These are phyloP conservation scores for Sclerotinia sclerotiorum DNA, from an alignment of 2,329 filamentous ascomycete species.

Conservation along the genomic window DNA sequence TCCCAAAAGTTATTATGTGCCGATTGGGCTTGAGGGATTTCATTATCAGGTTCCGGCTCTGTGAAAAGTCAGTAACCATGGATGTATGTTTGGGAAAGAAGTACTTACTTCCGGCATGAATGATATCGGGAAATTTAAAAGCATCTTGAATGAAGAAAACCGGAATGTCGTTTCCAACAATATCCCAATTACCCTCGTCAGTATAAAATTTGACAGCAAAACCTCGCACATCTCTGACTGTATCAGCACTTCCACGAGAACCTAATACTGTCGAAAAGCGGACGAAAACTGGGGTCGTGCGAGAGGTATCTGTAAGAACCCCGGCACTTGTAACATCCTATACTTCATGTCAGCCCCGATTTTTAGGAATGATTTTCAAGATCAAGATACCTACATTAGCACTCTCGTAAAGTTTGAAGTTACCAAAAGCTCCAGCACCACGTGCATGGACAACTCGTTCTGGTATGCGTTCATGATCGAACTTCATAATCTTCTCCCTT, in stretches of 20 bases:
- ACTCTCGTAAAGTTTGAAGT: slow-evolving; percentile 64
- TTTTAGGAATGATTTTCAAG: no score
- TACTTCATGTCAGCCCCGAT: neutral
- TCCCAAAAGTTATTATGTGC: slow-evolving; percentile 80
- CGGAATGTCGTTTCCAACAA: slow-evolving; percentile 72
- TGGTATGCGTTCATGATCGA: slow-evolving; percentile 72
- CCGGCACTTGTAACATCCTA: slow-evolving; percentile 56
- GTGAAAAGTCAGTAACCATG: slow-evolving; percentile 35
- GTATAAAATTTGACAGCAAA: slow-evolving; percentile 81
- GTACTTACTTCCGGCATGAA: slow-evolving; percentile 46
- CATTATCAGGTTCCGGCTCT: slow-evolving; percentile 70
- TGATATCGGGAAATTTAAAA: slow-evolving; percentile 71
- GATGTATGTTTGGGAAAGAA: slow-evolving; percentile 18
- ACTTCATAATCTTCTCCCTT: slow-evolving; percentile 73
- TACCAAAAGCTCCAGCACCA: slow-evolving; percentile 63
- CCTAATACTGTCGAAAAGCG: slow-evolving; percentile 79
- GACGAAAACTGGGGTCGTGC: slow-evolving; percentile 66
- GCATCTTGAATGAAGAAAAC: slow-evolving; percentile 77
- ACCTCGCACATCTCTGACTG: slow-evolving; percentile 78
- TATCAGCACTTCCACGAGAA: slow-evolving; percentile 74
- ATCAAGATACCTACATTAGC: slow-evolving; percentile 44
- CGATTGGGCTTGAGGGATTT: slow-evolving; percentile 68
- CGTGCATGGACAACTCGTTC: slow-evolving; percentile 65
- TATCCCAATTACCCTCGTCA: slow-evolving; percentile 73
- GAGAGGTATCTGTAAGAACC: slow-evolving; percentile 66